Percentiles rank a stretch among this genome's conserved stretches.
Conservation (phyloP, 2,329 filamentous ascomycete species). For the Nigrospora osmanthi region DNA sequence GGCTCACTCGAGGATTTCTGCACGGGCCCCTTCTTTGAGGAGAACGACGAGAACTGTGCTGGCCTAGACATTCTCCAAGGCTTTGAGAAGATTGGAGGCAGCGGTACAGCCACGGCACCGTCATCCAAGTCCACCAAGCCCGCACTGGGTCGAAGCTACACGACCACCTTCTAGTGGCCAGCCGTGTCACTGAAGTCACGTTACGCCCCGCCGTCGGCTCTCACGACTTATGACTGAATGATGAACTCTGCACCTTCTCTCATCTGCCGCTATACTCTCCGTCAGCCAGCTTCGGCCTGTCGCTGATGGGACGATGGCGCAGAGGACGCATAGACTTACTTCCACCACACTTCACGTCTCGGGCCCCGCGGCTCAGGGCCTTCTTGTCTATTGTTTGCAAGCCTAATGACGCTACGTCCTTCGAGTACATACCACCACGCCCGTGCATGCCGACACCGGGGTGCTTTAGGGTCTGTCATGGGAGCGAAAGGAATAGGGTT, state of each 20-base stretch:
- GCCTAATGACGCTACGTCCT: conserved; percentile 16
- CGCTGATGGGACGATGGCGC: conserved; percentile 3
- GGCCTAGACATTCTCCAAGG: conserved; percentile 67
- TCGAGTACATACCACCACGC: conserved; percentile 13
- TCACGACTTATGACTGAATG: conserved; percentile 11
- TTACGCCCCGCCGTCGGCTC: conserved; percentile 1
- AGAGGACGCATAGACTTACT: conserved; percentile 10
- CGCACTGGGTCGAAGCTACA: conserved; percentile 26
- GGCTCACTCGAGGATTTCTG: conserved; percentile 42
- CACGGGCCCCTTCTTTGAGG: conserved; percentile 45
- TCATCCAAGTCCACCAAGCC: conserved; percentile 23
- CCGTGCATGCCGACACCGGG: conserved; percentile 10
- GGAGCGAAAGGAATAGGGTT: too few species aligned
- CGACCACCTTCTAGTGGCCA: conserved; percentile 24
- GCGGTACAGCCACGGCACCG: conserved; percentile 20
- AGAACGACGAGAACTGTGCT: conserved; percentile 49
- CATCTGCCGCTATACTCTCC: background rate
- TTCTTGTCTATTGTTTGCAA: conserved; percentile 19
- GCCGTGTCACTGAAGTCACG: background rate
- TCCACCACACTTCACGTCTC: background rate
- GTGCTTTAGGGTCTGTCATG: background rate
- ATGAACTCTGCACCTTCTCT: conserved; percentile 2
- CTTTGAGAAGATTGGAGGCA: conserved; percentile 65
- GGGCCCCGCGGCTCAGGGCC: conserved; percentile 19
- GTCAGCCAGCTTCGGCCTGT: conserved; percentile 1